A percentile compares a stretch with the other conserved stretches of the same genome.
Conservation (phyloP, 495 filamentous ascomycete genomes). For the Penicillium cataractarum region DNA sequence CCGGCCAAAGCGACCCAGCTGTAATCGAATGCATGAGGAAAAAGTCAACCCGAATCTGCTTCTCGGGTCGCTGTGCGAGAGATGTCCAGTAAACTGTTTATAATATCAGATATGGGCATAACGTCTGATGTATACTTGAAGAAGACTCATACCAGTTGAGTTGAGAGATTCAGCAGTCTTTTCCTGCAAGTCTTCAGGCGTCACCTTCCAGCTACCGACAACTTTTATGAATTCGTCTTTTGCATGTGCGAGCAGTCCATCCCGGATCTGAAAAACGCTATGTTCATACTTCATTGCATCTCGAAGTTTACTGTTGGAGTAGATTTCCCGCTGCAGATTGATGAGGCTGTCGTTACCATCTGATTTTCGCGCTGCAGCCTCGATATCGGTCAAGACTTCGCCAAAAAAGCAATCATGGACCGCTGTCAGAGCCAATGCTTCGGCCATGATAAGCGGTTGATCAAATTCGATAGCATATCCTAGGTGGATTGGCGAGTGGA, state of each 20-base stretch:
- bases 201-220: constrained; percentile 25
- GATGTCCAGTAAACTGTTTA: constrained; percentile 25
- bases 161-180: constrained; percentile 39
- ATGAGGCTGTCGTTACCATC: constrained; percentile 13
- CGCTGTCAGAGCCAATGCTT: constrained; percentile 43
- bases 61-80: constrained; percentile 33
- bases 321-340: constrained; percentile 16
- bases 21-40: constrained; percentile 47
- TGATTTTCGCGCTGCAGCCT: constrained; percentile 13
- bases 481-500: constrained; percentile 45
- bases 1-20: constrained; percentile 33
- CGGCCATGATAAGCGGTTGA: constrained; percentile 39
- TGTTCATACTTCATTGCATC: constrained; percentile 28
- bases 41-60: constrained; percentile 42
- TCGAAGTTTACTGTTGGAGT: constrained; percentile 19
- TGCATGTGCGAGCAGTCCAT: constrained; percentile 20
- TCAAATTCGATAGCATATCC: constrained; percentile 45
- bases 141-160: constrained; percentile 5
- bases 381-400: constrained; percentile 18
- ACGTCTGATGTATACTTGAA: not conserved
- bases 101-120: constrained; percentile 2
- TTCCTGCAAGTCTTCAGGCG: constrained; percentile 23
- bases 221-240: constrained; percentile 26
- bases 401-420: constrained; percentile 29
- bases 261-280: constrained; percentile 22